A percentile compares a stretch with the other conserved stretches of the same genome.
Conservation (phyloP, 1,284 basidiomycete species). For the Ceratobasidium sp. region DNA sequence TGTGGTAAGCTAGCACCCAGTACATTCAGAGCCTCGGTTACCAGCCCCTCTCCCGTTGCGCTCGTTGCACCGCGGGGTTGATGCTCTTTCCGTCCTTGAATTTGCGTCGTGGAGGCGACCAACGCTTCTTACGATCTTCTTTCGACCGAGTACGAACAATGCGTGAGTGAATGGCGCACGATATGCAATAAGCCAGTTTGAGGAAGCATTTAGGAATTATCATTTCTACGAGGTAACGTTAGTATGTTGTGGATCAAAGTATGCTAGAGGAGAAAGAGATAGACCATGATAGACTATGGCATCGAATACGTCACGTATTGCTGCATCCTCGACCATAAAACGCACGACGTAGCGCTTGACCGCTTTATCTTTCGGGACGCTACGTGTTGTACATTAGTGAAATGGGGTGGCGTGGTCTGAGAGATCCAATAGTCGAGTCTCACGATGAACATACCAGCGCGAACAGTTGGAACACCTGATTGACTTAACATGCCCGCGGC, state of each 20-base stretch:
- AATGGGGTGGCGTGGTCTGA: neutral
- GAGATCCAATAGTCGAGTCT: neutral
- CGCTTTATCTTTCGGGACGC: constrained; percentile 96
- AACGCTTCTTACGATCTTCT: constrained; percentile 94
- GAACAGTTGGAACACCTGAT: constrained; percentile 99
- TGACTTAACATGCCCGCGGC: constrained; percentile 94
- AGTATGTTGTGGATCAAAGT: neutral
- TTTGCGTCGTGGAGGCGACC: constrained; percentile 93
- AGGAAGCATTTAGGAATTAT: constrained; percentile 98
- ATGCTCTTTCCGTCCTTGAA: constrained; percentile 99
- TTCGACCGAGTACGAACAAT: constrained; percentile 96
- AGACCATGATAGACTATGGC: constrained; percentile 93
- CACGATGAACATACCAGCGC: constrained; percentile 65
- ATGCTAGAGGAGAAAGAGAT: constrained; percentile 55
- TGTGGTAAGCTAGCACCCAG: too few species aligned
- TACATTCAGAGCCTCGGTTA: neutral
- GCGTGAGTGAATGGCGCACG: constrained; percentile 99
- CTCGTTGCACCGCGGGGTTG: constrained; percentile 82
- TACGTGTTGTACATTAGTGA: neutral
- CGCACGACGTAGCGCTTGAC: constrained; percentile 99
- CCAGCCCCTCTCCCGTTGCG: constrained; percentile 59
- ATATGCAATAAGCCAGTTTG: constrained; percentile 99
- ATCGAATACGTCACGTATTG: constrained; percentile 97
- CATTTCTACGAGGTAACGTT: constrained; percentile 78
- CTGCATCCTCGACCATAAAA: constrained; percentile 99